These are phyloP conservation scores for Theobroma grandiflorum DNA, from an alignment of 441 rosid species.

Conservation along the genomic window DNA sequence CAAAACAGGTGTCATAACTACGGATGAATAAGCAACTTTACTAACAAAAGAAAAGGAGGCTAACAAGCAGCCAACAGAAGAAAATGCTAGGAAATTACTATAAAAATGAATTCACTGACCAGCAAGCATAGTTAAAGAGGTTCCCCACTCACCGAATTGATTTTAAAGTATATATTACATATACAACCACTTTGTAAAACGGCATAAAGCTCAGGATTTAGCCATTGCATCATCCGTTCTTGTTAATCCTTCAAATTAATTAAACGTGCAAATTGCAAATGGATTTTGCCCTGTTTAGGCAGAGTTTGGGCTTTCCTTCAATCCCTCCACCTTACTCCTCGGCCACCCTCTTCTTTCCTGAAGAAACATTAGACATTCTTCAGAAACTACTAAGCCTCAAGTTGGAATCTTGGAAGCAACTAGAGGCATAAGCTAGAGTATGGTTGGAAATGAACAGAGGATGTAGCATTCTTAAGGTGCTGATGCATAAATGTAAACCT, in stretches of 20 bases:
- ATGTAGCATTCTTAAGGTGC: background rate
- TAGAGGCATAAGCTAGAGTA: background rate
- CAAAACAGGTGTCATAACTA: too few species aligned
- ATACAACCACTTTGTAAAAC: too few species aligned
- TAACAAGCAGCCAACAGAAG: background rate
- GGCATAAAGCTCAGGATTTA: background rate
- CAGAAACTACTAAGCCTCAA: background rate
- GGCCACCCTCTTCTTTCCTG: background rate
- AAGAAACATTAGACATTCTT: background rate
- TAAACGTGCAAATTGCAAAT: background rate
- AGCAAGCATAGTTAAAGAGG: too few species aligned
- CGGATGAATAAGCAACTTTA: background rate
- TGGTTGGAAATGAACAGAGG: background rate
- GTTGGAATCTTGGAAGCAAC: background rate
- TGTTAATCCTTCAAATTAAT: too few species aligned
- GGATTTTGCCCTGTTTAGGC: background rate
- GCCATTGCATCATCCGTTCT: too few species aligned
- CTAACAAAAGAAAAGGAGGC: background rate
- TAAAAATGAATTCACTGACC: background rate
- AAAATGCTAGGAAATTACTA: background rate
- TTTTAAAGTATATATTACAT: too few species aligned
- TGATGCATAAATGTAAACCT: background rate
- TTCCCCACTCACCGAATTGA: too few species aligned
- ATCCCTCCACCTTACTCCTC: background rate
- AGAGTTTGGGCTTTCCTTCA: background rate